Evolutionary conservation across 352 stramenopile species (phyloP).

Genomic region (Globisporangium splendens): DNA sequence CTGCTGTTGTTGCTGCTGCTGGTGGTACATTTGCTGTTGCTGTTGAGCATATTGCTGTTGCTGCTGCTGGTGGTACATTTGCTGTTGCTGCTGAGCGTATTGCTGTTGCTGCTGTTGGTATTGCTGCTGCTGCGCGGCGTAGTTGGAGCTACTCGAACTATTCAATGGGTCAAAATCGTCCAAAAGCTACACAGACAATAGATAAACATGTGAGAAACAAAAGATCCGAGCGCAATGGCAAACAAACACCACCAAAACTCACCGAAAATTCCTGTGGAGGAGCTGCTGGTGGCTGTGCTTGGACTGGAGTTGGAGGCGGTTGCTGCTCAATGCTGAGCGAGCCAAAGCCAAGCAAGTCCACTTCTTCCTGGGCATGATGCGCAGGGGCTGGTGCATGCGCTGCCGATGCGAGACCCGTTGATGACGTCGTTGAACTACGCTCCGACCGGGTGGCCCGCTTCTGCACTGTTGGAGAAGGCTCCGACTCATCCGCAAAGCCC

Average conservation of each 20-base stretch:
- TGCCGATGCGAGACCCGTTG: conserved; percentile 4
- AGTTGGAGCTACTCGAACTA: conserved; percentile 22
- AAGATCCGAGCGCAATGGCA: not conserved
- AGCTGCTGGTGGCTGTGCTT: conserved; percentile 10
- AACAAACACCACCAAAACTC: conserved; percentile 8
- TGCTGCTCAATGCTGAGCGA: conserved; percentile 41
- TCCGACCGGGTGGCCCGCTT: conserved; percentile 13
- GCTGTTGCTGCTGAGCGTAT: conserved; percentile 9
- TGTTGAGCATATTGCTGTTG: conserved; percentile 12
- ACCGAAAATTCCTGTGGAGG: conserved; percentile 57
- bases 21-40: conserved; percentile 23
- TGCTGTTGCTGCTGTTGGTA: conserved; percentile 31
- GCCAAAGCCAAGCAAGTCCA: conserved; percentile 79
- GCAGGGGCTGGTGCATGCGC: conserved; percentile 17
- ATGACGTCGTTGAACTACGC: conserved; percentile 8
- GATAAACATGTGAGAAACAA: conserved; percentile 1
- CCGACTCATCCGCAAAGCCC: conserved; percentile 54
- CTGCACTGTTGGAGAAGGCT: conserved; percentile 17
- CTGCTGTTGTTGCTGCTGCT: conserved; percentile 32
- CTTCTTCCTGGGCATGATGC: conserved; percentile 33
- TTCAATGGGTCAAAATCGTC: conserved; percentile 48
- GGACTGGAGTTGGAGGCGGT: conserved; percentile 17
- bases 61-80: conserved; percentile 18
- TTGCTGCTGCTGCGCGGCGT: conserved; percentile 21
- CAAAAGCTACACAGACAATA: conserved; percentile 25